Evolutionary conservation across 306 rosid species (phyloP).

Genomic region (Gynostemma pentaphyllum): DNA sequence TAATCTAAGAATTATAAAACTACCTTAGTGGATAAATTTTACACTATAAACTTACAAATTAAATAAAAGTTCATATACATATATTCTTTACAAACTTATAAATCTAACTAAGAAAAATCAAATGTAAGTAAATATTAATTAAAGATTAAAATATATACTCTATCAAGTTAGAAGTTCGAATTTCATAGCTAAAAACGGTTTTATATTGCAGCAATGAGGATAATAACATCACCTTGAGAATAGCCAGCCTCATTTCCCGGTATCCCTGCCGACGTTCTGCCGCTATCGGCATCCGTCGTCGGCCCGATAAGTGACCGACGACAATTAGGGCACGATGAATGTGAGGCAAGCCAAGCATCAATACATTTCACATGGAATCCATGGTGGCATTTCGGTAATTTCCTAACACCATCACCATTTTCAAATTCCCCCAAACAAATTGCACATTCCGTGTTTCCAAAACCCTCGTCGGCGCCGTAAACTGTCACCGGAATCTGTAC

Average conservation of each 20-base stretch:
- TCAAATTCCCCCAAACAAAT: constrained; percentile 73
- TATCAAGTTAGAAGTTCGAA: no score
- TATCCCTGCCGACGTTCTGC: neutral
- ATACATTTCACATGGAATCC: constrained; percentile 79
- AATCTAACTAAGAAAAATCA: no score
- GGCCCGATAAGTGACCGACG: constrained; percentile 42
- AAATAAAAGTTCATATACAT: no score
- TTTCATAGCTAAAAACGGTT: no score
- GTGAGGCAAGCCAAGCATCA: constrained; percentile 66
- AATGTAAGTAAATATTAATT: no score
- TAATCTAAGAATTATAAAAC: no score
- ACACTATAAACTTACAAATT: no score
- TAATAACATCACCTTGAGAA: neutral
- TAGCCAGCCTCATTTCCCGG: neutral
- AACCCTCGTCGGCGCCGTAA: constrained; percentile 30
- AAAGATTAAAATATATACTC: no score
- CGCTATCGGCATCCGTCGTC: neutral
- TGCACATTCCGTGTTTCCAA: constrained; percentile 68
- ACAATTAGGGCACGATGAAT: constrained; percentile 86
- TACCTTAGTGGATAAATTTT: no score
- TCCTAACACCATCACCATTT: constrained; percentile 54
- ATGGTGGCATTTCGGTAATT: constrained; percentile 69
- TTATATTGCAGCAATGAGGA: neutral
- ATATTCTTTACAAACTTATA: no score
- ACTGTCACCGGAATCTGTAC: constrained; percentile 55